These are phyloP conservation scores for Penicillium sp. DNA, from an alignment of 2,329 filamentous ascomycete genomes.

Conservation along the genomic window DNA sequence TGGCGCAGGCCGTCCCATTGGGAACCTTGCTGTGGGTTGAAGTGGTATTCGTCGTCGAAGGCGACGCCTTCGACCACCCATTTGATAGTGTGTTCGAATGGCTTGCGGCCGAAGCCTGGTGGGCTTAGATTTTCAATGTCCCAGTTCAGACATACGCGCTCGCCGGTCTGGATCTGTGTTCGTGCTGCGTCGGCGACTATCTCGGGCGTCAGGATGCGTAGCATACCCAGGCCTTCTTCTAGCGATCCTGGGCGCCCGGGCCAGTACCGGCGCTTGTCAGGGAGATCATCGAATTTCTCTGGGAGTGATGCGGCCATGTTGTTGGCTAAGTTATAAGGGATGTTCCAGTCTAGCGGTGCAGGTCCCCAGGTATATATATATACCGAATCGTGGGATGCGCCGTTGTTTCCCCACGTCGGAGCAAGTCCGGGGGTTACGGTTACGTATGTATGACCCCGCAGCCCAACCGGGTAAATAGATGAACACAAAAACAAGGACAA, in stretches of 20 bases:
- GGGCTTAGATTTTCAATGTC: conserved; percentile 53
- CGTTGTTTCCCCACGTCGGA: conserved; percentile 12
- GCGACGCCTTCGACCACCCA: conserved; percentile 41
- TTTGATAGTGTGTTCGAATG: conserved; percentile 53
- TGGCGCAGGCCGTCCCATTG: conserved; percentile 54
- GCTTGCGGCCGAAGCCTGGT: conserved; percentile 49
- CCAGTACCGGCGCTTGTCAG: conserved; percentile 51
- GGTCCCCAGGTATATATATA: not conserved
- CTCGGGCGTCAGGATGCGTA: conserved; percentile 51
- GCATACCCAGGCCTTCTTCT: conserved; percentile 54
- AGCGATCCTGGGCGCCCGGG: conserved; percentile 42
- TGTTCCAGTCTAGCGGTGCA: not conserved
- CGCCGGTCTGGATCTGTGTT: conserved; percentile 51
- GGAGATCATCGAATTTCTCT: conserved; percentile 41
- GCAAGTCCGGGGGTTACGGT: conserved; percentile 14
- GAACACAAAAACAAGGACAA: not conserved
- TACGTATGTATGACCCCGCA: conserved; percentile 18
- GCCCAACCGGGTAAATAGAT: not conserved
- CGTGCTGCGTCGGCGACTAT: conserved; percentile 50
- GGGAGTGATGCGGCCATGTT: conserved; percentile 21
- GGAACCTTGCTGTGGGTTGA: conserved; percentile 53
- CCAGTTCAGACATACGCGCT: conserved; percentile 54
- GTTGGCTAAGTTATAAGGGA: not conserved
- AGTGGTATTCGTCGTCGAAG: conserved; percentile 50
- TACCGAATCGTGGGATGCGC: not conserved